Percentiles rank a stretch among this genome's conserved stretches.
Evolutionary conservation across 257 asterid species (phyloP).

Genomic region (Solanum neorickii): DNA sequence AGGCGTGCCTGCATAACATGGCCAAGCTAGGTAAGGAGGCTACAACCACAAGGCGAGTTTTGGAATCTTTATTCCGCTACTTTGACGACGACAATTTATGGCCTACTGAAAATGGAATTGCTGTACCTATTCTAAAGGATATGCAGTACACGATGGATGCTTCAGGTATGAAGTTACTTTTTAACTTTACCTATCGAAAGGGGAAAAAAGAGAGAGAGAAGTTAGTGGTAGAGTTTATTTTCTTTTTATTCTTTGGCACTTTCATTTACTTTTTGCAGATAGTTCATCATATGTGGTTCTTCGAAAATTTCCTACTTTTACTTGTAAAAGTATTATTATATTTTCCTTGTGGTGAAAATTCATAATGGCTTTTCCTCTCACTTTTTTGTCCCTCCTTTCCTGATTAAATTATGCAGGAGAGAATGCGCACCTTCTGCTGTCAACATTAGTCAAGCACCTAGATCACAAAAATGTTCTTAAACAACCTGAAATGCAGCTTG

Average conservation of each 20-base stretch:
- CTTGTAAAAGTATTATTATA: neutral
- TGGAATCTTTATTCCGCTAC: slow-evolving; percentile 84
- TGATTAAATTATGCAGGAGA: slow-evolving; percentile 45
- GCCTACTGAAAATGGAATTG: slow-evolving; percentile 61
- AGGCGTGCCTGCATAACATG: slow-evolving; percentile 82
- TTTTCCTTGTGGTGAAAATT: neutral
- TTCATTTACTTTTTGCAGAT: neutral
- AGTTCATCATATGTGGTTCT: neutral
- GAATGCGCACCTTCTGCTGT: slow-evolving; percentile 66
- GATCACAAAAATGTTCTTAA: slow-evolving; percentile 83
- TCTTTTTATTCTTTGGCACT: neutral
- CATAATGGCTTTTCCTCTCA: neutral
- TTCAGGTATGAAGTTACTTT: slow-evolving; percentile 39
- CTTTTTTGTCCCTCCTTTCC: neutral
- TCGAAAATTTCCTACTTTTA: neutral
- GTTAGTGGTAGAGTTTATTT: neutral
- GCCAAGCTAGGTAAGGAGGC: slow-evolving; percentile 97
- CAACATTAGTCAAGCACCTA: slow-evolving; percentile 84
- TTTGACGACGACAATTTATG: slow-evolving; percentile 70
- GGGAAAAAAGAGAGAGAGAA: neutral
- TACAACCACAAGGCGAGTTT: slow-evolving; percentile 92
- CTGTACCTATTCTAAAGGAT: slow-evolving; percentile 80
- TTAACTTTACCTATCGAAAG: neutral
- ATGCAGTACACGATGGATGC: slow-evolving; percentile 86
- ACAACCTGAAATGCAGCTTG: slow-evolving; percentile 88